Conservation (phyloP, 805 yeast species). For the Yarrowia osloensis region DNA sequence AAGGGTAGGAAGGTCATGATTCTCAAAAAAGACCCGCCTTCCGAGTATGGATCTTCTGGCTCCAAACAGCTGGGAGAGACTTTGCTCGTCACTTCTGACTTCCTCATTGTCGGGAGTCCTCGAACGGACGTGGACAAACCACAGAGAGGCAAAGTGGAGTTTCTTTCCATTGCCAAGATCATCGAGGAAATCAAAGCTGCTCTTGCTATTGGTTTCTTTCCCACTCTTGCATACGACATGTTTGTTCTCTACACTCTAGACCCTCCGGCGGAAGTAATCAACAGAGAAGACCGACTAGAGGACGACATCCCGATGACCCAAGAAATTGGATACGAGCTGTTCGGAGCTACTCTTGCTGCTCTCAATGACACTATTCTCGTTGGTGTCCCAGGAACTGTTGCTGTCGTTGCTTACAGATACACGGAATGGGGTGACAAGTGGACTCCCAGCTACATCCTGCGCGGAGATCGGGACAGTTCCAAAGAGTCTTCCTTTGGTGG, state of each 20-base stretch:
- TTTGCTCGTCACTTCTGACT: background rate
- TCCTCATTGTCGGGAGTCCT: constrained; percentile 12
- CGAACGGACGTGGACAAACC: background rate
- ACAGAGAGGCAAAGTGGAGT: constrained; percentile 1
- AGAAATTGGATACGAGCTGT: constrained; percentile 19
- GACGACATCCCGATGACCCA: background rate
- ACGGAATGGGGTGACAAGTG: constrained; percentile 18
- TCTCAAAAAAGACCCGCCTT: background rate
- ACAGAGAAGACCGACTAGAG: background rate
- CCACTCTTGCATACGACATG: background rate
- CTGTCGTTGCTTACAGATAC: constrained; percentile 11
- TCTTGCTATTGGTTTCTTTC: background rate
- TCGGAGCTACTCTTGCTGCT: background rate
- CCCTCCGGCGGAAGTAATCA: background rate
- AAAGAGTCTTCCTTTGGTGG: constrained; percentile 17
- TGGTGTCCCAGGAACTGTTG: background rate
- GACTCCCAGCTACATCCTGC: background rate
- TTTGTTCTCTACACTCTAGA: background rate
- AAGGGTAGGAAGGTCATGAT: constrained; percentile 6
- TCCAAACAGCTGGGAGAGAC: constrained; percentile 15
- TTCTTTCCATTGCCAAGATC: background rate
- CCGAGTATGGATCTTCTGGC: background rate
- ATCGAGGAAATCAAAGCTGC: background rate
- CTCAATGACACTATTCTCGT: constrained; percentile 7
- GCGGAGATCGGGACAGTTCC: constrained; percentile 1